A percentile compares a stretch with the other conserved stretches of the same genome.
Evolutionary conservation across 176 grass and related monocot genomes (phyloP).

Genomic region (Triticum monococcum): DNA sequence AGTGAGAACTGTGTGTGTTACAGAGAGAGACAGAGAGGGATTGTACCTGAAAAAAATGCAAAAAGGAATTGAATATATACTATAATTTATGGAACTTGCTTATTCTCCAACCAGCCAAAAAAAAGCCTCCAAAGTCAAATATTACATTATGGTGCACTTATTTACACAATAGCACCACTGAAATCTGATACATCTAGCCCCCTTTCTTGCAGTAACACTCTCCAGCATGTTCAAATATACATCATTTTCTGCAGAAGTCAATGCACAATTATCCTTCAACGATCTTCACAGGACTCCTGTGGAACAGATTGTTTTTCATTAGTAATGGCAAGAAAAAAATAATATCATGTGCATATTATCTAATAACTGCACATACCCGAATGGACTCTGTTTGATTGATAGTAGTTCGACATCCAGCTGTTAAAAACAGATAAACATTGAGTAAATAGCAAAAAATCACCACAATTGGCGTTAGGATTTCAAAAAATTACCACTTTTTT

Average conservation of each 20-base stretch:
- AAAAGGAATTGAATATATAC: background rate
- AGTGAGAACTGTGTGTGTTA: too few species aligned
- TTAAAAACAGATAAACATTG: slow-evolving; percentile 24
- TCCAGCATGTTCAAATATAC: slow-evolving; percentile 25
- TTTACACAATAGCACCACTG: background rate
- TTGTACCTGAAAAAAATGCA: background rate
- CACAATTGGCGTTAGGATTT: too few species aligned
- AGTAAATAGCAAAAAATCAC: background rate
- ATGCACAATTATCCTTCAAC: slow-evolving; percentile 82
- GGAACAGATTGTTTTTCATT: slow-evolving; percentile 7
- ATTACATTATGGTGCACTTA: slow-evolving; percentile 24
- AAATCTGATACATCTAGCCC: slow-evolving; percentile 22
- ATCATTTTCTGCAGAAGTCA: slow-evolving; percentile 17
- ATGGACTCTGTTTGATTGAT: slow-evolving; percentile 19
- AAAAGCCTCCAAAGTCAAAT: background rate
- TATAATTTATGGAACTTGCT: background rate
- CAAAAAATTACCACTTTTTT: too few species aligned
- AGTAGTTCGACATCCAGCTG: slow-evolving; percentile 48
- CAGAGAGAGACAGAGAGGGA: too few species aligned
- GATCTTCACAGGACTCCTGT: slow-evolving; percentile 80
- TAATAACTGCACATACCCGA: slow-evolving; percentile 6
- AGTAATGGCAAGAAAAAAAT: background rate
- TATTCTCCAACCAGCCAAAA: background rate
- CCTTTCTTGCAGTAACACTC: background rate
- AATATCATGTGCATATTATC: background rate